Evolutionary conservation across 73 alveolate genomes (phyloP), one percentile per base, ranked within the genome.

Genomic region (Paramecium pentaurelia): DNA sequence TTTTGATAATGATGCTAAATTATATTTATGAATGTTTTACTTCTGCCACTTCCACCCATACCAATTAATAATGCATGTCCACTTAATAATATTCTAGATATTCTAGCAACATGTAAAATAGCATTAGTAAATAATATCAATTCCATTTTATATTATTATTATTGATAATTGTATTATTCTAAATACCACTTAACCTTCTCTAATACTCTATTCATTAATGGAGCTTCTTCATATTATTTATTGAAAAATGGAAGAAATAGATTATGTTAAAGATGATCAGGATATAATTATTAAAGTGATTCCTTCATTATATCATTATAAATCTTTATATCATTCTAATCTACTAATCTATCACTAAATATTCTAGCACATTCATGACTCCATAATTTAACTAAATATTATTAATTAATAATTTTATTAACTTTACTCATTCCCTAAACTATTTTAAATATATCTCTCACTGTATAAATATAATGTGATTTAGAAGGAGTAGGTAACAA

Each of bases 401-500:
- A 92, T 10, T 93, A 47, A 85, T 87, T 93, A 25, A 58, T 47
- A 11, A 89, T 83, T n/a, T 93, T 92, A 45, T 93, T 92, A 4
- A 87, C 94, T 73, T 94, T 94, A 38, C 98, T 93, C n/a, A 98
- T 75, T 9, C 99, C 99, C 84, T 98, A 95, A 95, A 98, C 93
- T 34, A 98, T 99, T 93, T 96, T 97, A 40, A 98, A 93, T 32
- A 98, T 86, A 86, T 97, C 99, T 96, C 99, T 95, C 14, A 97
- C 70, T 71, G 95, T 97, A 84, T 92, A 97, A 16, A 89, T 90
- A 77, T 96, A 97, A 80, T 97, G 98, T 12, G 97, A 92, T 70
- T 97, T 98, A 14, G 99, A 97, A 8, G 99, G 99, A 4, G 99
- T 97, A 7, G 99, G 99, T 75, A 97, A 49, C 30, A 98, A 95